Base-by-base conservation (phyloP, 148 eudicot genomes). In the Vaccinium vitisidaea region DNA sequence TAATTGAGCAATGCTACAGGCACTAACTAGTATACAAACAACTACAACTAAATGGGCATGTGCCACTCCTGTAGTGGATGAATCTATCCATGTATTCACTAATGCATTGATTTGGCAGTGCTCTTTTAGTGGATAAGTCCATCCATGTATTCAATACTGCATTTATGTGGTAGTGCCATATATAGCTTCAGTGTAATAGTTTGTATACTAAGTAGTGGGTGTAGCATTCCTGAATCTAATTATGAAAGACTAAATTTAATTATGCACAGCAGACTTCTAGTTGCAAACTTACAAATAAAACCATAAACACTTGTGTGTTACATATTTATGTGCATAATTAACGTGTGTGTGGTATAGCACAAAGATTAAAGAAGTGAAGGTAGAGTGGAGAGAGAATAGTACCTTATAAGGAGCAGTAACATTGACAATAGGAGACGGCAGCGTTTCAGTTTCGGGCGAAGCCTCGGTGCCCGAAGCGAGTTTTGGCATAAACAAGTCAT, bases 401-500 rank as follows among this genome's bases (percentile, higher is more conserved):
- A 93, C 89, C 46, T 43, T 43, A 43, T 43, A 5, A 43, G 46
- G 46, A 43, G 46, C 46, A 43, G 46, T 43, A 43, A 43, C 46
- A 43, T 43, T 43, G 46, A 5, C 46, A 43, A 43, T 43, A 43
- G 46, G 6, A 43, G 2, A 93, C 86, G 75, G 87, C 87, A 2
- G n/a, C 9, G 11, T 90, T 84, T 2, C 92, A 88, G 39, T 92
- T 73, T 94, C 98, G 48, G 96, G 99, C 5, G 93, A 86, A 10
- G 77, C 88, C 14, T 92, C 90, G 32, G 95, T 94, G 5, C 90
- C 90, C 0, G 94, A 88, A 49, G 96, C 92, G 36, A 94, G 94
- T 75, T 87, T 90, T 46, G 89, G 87, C 9, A 94, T 89, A 76
- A 93, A 96, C 13, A 95, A 96, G 84, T 94, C 98, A 43, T 92